Evolutionary conservation across 2,329 filamentous ascomycete genomes (phyloP).

Genomic region (Ascochyta viciae-villosae): DNA sequence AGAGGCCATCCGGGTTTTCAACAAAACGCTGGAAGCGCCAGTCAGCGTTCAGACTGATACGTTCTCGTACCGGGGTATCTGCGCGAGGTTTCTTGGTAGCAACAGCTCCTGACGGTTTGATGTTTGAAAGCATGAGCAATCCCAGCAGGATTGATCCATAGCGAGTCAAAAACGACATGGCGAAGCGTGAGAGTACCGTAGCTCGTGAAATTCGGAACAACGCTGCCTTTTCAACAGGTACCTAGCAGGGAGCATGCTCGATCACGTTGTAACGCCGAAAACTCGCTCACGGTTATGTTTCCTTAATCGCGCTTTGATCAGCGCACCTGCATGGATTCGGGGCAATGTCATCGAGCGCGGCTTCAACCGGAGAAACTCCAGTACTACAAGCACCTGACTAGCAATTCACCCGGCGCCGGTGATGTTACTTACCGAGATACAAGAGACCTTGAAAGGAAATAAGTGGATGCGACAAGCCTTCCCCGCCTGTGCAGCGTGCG

Average conservation of each 20-base stretch:
- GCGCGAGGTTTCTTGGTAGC: slow-evolving; percentile 7
- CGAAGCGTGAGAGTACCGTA: background rate
- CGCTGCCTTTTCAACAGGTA: slow-evolving; percentile 4
- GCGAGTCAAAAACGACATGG: slow-evolving; percentile 13
- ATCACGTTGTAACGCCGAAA: background rate
- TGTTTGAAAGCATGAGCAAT: slow-evolving; percentile 15
- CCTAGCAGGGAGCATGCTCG: background rate
- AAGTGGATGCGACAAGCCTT: slow-evolving; percentile 20
- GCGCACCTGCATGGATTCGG: slow-evolving; percentile 7
- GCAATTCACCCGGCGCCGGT: slow-evolving; percentile 14
- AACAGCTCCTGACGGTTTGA: slow-evolving; percentile 15
- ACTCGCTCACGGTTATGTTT: slow-evolving; percentile 3
- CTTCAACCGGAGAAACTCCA: slow-evolving; percentile 14
- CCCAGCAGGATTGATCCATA: slow-evolving; percentile 18
- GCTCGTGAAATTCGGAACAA: background rate
- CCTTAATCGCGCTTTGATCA: slow-evolving; percentile 7
- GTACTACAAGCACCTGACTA: slow-evolving; percentile 12
- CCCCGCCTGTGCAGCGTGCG: slow-evolving; percentile 28
- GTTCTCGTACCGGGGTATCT: slow-evolving; percentile 27
- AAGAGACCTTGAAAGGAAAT: slow-evolving; percentile 14
- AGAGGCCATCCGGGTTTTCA: slow-evolving; percentile 48
- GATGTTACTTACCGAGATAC: background rate
- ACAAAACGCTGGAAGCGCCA: slow-evolving; percentile 52
- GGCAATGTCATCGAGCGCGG: background rate
- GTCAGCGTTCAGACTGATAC: slow-evolving; percentile 45